A percentile compares a stretch with the other conserved stretches of the same genome.
These are phyloP conservation scores for Colletotrichum musae DNA, from an alignment of 2,329 filamentous ascomycete species.

Conservation along the genomic window DNA sequence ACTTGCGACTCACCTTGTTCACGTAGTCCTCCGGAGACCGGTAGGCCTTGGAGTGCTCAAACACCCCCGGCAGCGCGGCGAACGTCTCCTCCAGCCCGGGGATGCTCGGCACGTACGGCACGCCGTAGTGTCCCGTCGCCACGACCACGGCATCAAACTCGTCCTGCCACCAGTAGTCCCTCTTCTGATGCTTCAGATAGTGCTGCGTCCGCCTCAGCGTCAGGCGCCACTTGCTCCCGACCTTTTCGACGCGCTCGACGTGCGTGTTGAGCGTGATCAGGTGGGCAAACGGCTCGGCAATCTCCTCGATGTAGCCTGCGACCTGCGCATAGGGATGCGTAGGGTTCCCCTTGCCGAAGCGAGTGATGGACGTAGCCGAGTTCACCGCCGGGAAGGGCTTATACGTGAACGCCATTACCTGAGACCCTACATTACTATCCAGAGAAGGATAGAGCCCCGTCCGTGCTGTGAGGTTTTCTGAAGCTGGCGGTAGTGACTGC, in stretches of 20 bases:
- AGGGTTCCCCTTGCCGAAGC: constrained; percentile 61
- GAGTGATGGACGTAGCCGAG: constrained; percentile 52
- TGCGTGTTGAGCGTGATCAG: constrained; percentile 65
- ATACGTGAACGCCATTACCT: constrained; percentile 69
- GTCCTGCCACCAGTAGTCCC: constrained; percentile 58
- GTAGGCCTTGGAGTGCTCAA: constrained; percentile 58
- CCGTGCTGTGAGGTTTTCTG: constrained; percentile 48
- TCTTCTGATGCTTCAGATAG: constrained; percentile 55
- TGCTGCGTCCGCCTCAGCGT: constrained; percentile 60
- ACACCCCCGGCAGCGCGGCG: constrained; percentile 51
- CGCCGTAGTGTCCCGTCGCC: constrained; percentile 57
- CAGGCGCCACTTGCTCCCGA: constrained; percentile 60
- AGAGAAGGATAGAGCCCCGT: constrained; percentile 60
- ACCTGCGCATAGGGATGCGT: constrained; percentile 62
- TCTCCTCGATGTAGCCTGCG: constrained; percentile 63
- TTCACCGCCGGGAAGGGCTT: constrained; percentile 61
- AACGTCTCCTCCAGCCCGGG: constrained; percentile 56
- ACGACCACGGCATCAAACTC: constrained; percentile 58
- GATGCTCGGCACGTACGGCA: constrained; percentile 58
- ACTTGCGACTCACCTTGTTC: constrained; percentile 36
- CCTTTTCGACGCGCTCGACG: constrained; percentile 67
- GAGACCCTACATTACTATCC: constrained; percentile 70
- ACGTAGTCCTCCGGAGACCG: constrained; percentile 46
- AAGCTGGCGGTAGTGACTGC: constrained; percentile 51
- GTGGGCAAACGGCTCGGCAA: constrained; percentile 66